Conservation (phyloP, 108 stramenopile genomes). For the Skeletonema potamos region DNA sequence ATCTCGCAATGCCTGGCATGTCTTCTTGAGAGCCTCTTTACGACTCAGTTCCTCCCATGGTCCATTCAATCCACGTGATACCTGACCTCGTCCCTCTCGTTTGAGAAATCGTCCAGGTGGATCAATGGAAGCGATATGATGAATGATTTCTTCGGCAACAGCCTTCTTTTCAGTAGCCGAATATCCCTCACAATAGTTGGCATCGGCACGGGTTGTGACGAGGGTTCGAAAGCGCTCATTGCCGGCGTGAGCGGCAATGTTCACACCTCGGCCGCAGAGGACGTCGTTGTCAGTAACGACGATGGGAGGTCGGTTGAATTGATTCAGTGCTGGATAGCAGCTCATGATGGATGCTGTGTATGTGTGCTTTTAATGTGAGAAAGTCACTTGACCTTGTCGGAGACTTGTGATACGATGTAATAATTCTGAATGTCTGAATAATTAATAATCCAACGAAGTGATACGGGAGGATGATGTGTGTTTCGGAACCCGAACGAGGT, state of each 20-base stretch:
- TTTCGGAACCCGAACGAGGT: no score
- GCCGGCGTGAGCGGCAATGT: constrained; percentile 77
- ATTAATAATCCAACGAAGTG: no score
- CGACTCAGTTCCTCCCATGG: constrained; percentile 73
- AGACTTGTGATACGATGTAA: background rate
- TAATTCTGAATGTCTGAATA: background rate
- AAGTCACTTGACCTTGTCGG: background rate
- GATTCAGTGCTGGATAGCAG: background rate
- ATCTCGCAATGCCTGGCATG: constrained; percentile 76
- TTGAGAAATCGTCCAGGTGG: constrained; percentile 84
- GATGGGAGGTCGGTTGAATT: constrained; percentile 40
- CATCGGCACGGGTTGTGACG: constrained; percentile 60
- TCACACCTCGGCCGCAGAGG: constrained; percentile 74
- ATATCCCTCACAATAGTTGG: constrained; percentile 61
- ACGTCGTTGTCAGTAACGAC: constrained; percentile 74
- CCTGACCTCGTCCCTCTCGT: constrained; percentile 51
- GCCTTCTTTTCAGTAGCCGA: constrained; percentile 70
- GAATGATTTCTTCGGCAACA: constrained; percentile 73
- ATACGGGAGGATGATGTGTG: no score
- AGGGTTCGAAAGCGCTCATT: constrained; percentile 79
- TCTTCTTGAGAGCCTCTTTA: constrained; percentile 66
- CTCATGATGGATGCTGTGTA: background rate
- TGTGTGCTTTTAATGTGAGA: background rate
- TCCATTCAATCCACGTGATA: constrained; percentile 61
- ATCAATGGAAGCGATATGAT: constrained; percentile 61